Conservation (phyloP, 2,329 filamentous ascomycete genomes). For the Fusarium acutatum region DNA sequence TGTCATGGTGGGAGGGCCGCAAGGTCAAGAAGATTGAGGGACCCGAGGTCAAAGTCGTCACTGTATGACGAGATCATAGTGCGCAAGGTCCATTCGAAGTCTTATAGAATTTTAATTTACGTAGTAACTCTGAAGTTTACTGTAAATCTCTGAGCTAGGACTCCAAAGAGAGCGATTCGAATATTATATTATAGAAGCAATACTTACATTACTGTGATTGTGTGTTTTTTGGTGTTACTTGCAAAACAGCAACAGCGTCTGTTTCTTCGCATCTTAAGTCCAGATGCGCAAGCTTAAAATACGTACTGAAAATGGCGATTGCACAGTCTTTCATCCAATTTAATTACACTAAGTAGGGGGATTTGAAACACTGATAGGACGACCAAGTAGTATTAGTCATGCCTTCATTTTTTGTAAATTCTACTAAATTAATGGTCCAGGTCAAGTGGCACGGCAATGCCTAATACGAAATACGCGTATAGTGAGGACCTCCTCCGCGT, state of each 20-base stretch:
- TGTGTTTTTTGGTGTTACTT: accelerated
- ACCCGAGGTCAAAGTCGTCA: background rate
- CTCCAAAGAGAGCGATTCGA: accelerated
- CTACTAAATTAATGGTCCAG: background rate
- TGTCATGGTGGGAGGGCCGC: background rate
- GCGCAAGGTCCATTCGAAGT: background rate
- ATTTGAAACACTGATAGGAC: too few species aligned
- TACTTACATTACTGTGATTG: background rate
- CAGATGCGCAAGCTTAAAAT: background rate
- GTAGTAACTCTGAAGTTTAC: background rate
- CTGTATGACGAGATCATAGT: background rate
- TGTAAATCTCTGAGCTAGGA: background rate
- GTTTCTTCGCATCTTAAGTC: accelerated
- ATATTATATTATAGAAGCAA: accelerated
- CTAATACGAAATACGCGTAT: background rate
- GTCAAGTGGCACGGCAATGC: too few species aligned
- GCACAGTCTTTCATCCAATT: too few species aligned
- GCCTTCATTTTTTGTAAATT: too few species aligned
- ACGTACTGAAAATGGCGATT: too few species aligned
- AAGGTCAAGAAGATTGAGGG: background rate
- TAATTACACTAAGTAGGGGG: too few species aligned
- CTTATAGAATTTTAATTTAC: background rate
- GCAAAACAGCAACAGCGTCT: accelerated
- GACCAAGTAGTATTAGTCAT: too few species aligned
- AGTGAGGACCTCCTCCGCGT: background rate